These are phyloP conservation scores for Russula earlei DNA, from an alignment of 768 basidiomycete species.

Conservation along the genomic window DNA sequence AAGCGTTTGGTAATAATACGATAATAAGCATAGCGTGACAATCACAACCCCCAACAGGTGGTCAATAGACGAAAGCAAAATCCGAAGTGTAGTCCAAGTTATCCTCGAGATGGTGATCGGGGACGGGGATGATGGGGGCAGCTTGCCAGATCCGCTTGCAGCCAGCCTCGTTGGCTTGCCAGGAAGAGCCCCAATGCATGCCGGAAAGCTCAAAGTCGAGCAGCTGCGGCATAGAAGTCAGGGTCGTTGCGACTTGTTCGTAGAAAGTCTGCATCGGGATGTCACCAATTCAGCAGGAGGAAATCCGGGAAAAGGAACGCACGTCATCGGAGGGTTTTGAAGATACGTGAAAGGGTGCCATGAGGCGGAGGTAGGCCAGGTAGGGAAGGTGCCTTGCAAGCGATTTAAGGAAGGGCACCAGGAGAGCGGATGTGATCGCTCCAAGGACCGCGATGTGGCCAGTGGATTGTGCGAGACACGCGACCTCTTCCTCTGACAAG, in stretches of 20 bases:
- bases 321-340: slow-evolving; percentile 28
- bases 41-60: background rate
- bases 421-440: slow-evolving; percentile 48
- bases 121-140: slow-evolving; percentile 5
- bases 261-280: slow-evolving; percentile 44
- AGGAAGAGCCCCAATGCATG: slow-evolving; percentile 48
- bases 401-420: slow-evolving; percentile 46
- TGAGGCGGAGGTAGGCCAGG: slow-evolving; percentile 58
- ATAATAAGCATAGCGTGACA: slow-evolving; percentile 16
- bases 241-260: slow-evolving; percentile 44
- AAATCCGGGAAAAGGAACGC: slow-evolving; percentile 16
- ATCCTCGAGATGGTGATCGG: slow-evolving; percentile 13
- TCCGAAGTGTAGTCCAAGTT: slow-evolving; percentile 15
- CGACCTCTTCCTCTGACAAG: slow-evolving; percentile 47
- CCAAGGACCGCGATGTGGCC: slow-evolving; percentile 46
- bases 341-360: slow-evolving; percentile 31
- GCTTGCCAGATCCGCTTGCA: slow-evolving; percentile 19
- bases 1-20: slow-evolving; percentile 14
- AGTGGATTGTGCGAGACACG: slow-evolving; percentile 41
- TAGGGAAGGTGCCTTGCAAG: slow-evolving; percentile 49
- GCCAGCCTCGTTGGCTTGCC: slow-evolving; percentile 8
- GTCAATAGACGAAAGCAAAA: slow-evolving; percentile 18
- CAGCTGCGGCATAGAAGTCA: slow-evolving; percentile 53
- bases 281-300: slow-evolving; percentile 1
- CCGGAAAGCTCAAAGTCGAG: slow-evolving; percentile 66